phyloP scores from a whole-genome alignment of 208 protist species.

The Leishmania braziliensis region DNA sequence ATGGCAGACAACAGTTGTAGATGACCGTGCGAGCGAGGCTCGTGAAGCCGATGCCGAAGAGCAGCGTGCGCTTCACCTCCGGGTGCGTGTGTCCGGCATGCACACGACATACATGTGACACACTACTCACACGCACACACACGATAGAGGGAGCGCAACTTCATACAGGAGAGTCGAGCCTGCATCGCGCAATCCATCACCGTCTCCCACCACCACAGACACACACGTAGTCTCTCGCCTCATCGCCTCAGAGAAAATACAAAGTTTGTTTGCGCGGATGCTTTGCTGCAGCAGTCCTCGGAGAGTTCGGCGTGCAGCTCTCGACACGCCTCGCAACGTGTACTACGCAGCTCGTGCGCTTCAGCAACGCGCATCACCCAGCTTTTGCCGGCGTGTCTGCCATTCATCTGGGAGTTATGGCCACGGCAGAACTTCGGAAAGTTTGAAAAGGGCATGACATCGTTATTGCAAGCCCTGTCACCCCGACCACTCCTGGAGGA shows the following conservation, averaged over 20 bases:
- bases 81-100: background rate
- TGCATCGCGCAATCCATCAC: background rate
- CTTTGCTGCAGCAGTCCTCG: slow-evolving; percentile 14
- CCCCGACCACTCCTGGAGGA: background rate
- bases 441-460: background rate
- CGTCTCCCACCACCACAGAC: background rate
- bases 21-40: background rate
- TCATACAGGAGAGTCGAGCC: background rate
- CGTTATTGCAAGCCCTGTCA: background rate
- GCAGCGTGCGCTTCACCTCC: background rate
- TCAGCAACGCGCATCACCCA: background rate
- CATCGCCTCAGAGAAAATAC: background rate
- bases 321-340: slow-evolving; percentile 14
- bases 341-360: background rate
- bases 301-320: slow-evolving; percentile 9
- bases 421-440: background rate
- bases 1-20: background rate
- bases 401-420: background rate
- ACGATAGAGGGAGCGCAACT: background rate
- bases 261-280: slow-evolving; percentile 1
- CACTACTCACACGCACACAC: background rate
- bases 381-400: background rate
- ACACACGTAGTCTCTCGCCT: background rate
- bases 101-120: background rate
- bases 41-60: background rate